Evolutionary conservation across 2,329 filamentous ascomycete genomes (phyloP), one percentile per base, ranked within the genome.

Genomic region (Teratosphaeria zuluensis): DNA sequence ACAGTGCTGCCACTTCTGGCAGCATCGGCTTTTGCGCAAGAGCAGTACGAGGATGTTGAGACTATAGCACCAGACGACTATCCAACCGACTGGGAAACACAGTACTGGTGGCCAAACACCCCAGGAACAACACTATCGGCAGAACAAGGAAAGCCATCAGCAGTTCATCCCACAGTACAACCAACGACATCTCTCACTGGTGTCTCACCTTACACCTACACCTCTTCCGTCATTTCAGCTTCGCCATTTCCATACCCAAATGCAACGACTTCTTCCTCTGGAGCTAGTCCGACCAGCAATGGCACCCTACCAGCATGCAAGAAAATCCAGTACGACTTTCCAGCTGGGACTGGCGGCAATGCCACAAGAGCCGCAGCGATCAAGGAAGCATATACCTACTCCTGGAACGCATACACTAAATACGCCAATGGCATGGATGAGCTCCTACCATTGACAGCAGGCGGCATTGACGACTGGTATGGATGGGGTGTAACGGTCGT

Each of bases 401-500:
- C 42, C 11, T 56, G 35, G 55, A 56, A 56, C 19, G 35, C 55
- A 6, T 56, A 14, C 11, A 56, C 14, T 16, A 56, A 48, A 16
- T 58, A 80, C 67, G 92, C 91, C 11, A 92, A 30, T 84, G 84
- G 58, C 76, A 75, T 24, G 16, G 56, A 58, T 16, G 56, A 58
- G 32, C 56, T 58, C 11, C 51, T 42, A 5, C 84, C 78, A 62
- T 83, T 84, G 28, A 88, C 96, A 68, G 88, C 89, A 0, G 96
- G 96, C 71, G 92, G 90, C 68, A 52, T 53, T 28, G 55, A 61
- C 24, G 48, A 58, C 33, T 58, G 59, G 54, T 58, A 56, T 42
- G 89, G 88, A 51, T 95, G 90, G 90, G 88, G 88, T 19, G 90
- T 90, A 19, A 92, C 90, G 0, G 72, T 95, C 61, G 88, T 95